Base-by-base conservation (phyloP, 495 filamentous ascomycete species). In the Hypoxylon fragiforme region DNA sequence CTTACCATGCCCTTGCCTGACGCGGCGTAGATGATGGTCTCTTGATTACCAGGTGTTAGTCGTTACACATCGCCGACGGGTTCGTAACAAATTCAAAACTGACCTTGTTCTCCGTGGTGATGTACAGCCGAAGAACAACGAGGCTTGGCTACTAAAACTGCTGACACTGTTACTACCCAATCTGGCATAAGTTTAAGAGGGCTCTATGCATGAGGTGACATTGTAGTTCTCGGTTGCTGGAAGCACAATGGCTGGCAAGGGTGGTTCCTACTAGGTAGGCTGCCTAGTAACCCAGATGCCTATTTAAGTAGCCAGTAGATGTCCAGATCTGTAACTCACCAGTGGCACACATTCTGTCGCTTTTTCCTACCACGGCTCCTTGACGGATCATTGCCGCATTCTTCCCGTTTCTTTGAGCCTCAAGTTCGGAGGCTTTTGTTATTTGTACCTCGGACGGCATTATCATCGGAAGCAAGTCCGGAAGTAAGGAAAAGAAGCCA, bases 351-450 rank as follows among this genome's bases (percentile, higher is more conserved):
- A 88, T 71, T 20, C 73, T 80, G 37, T 85, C 81, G 9, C 76
- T 77, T 59, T 81, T 77, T 50, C 77, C 72, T 32, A 81, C 73
- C 40, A 88, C 77, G 19, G 85, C 83, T 34, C 80, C 76, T 50
- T 81, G 30, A 70, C 78, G 50, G 57, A 59, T 42, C 56, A 63
- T 65, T 8, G 65, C 44, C 7, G 65, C 52, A 26, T 60, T 46
- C 41, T 62, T 50, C 47, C 54, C 51, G 40, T 47, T 42, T 26
- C 60, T 53, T 38, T 65, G 58, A 16, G 72, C 68, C 32, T 70
- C 54, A 22, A 81, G 68, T 1, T 79, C 73, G 37, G 59, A 50
- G 3, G 71, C 65, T 41, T 65, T 75, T 5, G 73, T 74, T 36
- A 81, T 66, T 24, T 74, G 70, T 0, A 80, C 70, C 8, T 70